A percentile compares a stretch with the other conserved stretches of the same genome.
These are phyloP conservation scores for Fusarium subglutinans DNA, from an alignment of 2,329 filamentous ascomycete species.

Conservation along the genomic window DNA sequence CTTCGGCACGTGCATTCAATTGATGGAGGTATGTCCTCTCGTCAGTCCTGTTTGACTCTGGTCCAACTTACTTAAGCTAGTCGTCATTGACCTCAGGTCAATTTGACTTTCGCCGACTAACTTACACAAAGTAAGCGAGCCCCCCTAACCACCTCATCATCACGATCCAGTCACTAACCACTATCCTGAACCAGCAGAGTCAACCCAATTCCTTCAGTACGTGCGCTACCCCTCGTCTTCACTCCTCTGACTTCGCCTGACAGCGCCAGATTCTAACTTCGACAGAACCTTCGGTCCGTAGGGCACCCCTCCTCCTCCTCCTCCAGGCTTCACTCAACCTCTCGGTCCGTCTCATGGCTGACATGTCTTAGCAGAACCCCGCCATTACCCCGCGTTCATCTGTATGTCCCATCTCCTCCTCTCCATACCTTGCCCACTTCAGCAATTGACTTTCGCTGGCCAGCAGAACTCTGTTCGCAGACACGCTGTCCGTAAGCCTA, in stretches of 20 bases:
- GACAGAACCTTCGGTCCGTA: neutral
- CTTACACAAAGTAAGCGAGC: neutral
- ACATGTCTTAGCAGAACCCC: neutral
- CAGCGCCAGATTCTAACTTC: neutral
- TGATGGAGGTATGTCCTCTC: neutral
- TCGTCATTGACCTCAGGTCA: too few relatives aligned
- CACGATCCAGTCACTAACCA: neutral
- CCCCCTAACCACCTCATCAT: neutral
- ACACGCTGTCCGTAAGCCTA: neutral
- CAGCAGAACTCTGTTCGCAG: neutral
- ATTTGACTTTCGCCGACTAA: neutral
- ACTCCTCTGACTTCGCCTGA: neutral
- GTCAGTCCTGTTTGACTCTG: neutral
- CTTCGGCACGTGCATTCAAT: neutral
- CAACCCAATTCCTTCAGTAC: neutral
- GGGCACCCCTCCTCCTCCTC: neutral
- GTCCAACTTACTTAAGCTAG: neutral
- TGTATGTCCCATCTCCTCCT: neutral
- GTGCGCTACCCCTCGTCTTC: neutral
- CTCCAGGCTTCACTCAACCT: too few relatives aligned
- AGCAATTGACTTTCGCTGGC: neutral
- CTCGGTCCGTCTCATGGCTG: neutral
- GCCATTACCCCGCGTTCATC: neutral
- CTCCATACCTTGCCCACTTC: fast-evolving
- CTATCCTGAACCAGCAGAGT: neutral